A percentile compares a stretch with the other conserved stretches of the same genome.
Conservation (phyloP, 1,284 basidiomycete species). For the Sparassis latifolia region DNA sequence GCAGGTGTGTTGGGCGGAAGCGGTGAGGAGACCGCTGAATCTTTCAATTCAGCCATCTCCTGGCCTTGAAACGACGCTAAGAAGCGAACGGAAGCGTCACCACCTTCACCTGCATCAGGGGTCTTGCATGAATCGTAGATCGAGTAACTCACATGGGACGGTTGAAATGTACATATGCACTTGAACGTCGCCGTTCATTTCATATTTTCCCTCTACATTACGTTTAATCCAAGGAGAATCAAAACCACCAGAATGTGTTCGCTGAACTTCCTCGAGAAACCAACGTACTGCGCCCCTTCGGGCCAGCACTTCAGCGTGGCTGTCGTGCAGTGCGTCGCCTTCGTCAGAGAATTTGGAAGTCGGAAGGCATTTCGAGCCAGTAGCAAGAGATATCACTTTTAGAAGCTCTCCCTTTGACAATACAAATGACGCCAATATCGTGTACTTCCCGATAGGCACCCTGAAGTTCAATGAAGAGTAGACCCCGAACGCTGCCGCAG, state of each 20-base stretch:
- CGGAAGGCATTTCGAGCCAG: conserved; percentile 87
- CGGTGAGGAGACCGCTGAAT: conserved; percentile 32
- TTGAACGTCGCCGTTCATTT: conserved; percentile 42
- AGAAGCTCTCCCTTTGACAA: conserved; percentile 24
- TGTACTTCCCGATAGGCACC: conserved; percentile 49
- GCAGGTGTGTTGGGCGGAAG: conserved; percentile 38
- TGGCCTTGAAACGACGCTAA: conserved; percentile 68
- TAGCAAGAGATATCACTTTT: conserved; percentile 68
- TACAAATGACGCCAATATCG: conserved; percentile 55
- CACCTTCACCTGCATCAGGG: conserved; percentile 39
- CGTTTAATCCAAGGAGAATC: conserved; percentile 36
- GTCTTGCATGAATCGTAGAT: conserved; percentile 6
- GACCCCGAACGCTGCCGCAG: conserved; percentile 29
- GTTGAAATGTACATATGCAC: conserved; percentile 83
- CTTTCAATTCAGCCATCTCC: conserved; percentile 63
- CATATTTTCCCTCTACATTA: conserved; percentile 35
- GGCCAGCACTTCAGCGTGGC: conserved; percentile 87
- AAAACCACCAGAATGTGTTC: conserved; percentile 18
- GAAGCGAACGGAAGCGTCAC: conserved; percentile 82
- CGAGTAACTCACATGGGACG: conserved; percentile 67
- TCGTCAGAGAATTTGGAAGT: conserved; percentile 48
- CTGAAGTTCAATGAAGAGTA: conserved; percentile 41
- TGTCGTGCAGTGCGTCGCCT: conserved; percentile 87
- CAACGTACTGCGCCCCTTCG: conserved; percentile 77
- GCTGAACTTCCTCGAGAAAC: conserved; percentile 65